phyloP scores from a whole-genome alignment of 495 filamentous ascomycete species.

The Achaetomiella virescens region DNA sequence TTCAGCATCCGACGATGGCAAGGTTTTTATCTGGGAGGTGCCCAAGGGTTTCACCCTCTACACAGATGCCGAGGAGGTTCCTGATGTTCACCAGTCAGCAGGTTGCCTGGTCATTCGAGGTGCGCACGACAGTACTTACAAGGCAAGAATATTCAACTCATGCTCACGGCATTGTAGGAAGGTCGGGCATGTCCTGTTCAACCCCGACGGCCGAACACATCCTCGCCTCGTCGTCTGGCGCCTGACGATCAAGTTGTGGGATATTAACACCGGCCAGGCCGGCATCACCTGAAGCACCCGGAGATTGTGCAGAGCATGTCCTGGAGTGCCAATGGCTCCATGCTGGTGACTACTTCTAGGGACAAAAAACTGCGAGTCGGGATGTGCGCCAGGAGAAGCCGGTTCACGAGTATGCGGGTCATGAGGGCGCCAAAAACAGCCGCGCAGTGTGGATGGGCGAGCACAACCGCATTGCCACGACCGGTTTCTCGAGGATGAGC shows the following conservation, averaged over 20 bases:
- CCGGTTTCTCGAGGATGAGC: constrained; percentile 96
- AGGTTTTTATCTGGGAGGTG: constrained; percentile 94
- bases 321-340: constrained; percentile 87
- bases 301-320: constrained; percentile 94
- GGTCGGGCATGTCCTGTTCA: constrained; percentile 94
- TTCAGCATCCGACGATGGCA: constrained; percentile 92
- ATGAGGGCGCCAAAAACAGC: constrained; percentile 93
- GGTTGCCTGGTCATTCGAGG: constrained; percentile 70
- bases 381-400: constrained; percentile 89
- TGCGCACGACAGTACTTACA: constrained; percentile 10
- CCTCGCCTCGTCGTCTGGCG: constrained; percentile 90
- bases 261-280: constrained; percentile 71
- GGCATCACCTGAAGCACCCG: constrained; percentile 71
- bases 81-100: constrained; percentile 75
- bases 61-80: constrained; percentile 73
- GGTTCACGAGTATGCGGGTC: constrained; percentile 76
- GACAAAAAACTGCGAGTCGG: constrained; percentile 99
- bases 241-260: constrained; percentile 93
- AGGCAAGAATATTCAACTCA: constrained; percentile 4
- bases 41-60: constrained; percentile 80
- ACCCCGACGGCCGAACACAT: constrained; percentile 94
- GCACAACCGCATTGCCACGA: constrained; percentile 88
- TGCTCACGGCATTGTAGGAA: constrained; percentile 53
- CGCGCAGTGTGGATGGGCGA: constrained; percentile 95
- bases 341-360: constrained; percentile 87